These are phyloP conservation scores for Fusarium longipes DNA, from an alignment of 2,329 filamentous ascomycete genomes.

Conservation along the genomic window DNA sequence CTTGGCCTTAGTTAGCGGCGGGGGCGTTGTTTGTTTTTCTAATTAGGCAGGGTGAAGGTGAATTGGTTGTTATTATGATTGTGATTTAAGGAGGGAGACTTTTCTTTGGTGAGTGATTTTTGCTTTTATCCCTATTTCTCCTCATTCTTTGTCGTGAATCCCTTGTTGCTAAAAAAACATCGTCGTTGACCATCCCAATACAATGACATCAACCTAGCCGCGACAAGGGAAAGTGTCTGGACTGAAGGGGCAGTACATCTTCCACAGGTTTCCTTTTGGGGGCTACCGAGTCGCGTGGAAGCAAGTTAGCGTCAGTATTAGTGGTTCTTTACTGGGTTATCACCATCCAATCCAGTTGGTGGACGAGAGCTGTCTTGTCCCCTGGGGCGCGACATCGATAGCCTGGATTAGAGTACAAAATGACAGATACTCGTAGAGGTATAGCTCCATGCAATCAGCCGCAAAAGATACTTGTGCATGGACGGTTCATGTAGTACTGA, in stretches of 20 bases:
- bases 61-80: constrained; percentile 9
- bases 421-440: constrained; percentile 5
- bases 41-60: constrained; percentile 30
- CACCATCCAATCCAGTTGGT: constrained; percentile 24
- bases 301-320: constrained; percentile 18
- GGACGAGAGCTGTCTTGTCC: constrained; percentile 8
- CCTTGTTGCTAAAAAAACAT: neutral
- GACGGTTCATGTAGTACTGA: constrained; percentile 13
- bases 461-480: constrained; percentile 16
- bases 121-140: neutral
- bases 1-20: constrained; percentile 35
- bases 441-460: neutral
- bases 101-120: constrained; percentile 23
- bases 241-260: constrained; percentile 1
- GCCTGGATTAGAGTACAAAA: constrained; percentile 11
- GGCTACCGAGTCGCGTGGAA: constrained; percentile 35
- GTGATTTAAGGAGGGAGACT: neutral
- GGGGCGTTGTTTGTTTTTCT: constrained; percentile 34
- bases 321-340: constrained; percentile 1
- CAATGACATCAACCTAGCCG: constrained; percentile 30
- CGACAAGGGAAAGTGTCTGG: constrained; percentile 1
- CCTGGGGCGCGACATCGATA: constrained; percentile 24
- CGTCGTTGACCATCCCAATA: constrained; percentile 30
- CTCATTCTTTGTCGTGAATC: neutral
- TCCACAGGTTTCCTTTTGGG: constrained; percentile 25